Percentiles rank a stretch among this genome's conserved stretches.
These are phyloP conservation scores for Myriosclerotinia duriaeana DNA, from an alignment of 2,329 filamentous ascomycete genomes.

Conservation along the genomic window DNA sequence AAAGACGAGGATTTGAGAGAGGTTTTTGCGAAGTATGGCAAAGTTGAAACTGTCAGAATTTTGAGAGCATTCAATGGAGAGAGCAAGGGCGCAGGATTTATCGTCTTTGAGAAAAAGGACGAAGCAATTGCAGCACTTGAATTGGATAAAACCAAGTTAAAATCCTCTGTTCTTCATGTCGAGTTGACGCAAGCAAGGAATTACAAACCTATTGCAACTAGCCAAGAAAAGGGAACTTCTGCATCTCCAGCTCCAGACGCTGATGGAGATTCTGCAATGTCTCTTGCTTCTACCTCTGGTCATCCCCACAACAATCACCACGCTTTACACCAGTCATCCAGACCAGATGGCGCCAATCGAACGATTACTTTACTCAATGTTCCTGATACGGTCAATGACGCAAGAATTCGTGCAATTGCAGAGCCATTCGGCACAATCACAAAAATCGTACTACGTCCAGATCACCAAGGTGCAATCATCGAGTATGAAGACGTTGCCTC, in stretches of 20 bases:
- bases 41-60: constrained; percentile 69
- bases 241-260: constrained; percentile 40
- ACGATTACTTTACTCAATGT: constrained; percentile 82
- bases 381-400: constrained; percentile 89
- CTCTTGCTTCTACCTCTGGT: constrained; percentile 30
- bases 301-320: constrained; percentile 32
- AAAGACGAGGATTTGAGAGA: constrained; percentile 68
- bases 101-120: constrained; percentile 71
- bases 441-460: constrained; percentile 76
- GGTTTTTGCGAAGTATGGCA: constrained; percentile 74
- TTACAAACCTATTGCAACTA: constrained; percentile 56
- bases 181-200: constrained; percentile 57
- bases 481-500: constrained; percentile 69
- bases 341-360: constrained; percentile 58
- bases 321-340: constrained; percentile 43
- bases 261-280: constrained; percentile 40
- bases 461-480: constrained; percentile 81
- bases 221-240: constrained; percentile 39
- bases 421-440: constrained; percentile 69
- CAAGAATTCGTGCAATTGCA: constrained; percentile 71
- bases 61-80: constrained; percentile 66
- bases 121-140: constrained; percentile 66
- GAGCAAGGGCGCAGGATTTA: constrained; percentile 75
- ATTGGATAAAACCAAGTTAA: constrained; percentile 70
- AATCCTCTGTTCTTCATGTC: constrained; percentile 66